Percentiles rank a stretch among this genome's conserved stretches.
Conservation (phyloP, 345 rosid genomes). For the Citrus hindsii region DNA sequence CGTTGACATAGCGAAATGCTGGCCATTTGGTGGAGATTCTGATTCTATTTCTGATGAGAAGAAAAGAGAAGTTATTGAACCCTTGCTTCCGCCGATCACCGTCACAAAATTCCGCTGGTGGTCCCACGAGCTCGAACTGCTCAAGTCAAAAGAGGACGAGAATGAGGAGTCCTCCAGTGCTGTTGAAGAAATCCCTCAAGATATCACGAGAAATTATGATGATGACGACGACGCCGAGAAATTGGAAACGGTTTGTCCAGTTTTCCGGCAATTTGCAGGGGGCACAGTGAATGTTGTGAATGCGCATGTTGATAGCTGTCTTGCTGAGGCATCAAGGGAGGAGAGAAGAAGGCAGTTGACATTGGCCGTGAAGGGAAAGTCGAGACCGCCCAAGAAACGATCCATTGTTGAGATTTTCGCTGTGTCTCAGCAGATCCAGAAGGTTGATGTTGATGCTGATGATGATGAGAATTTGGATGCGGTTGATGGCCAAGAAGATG, state of each 20-base stretch:
- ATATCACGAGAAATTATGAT: neutral
- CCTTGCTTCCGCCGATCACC: conserved; percentile 51
- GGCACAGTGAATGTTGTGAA: conserved; percentile 21
- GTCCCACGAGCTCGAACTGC: conserved; percentile 52
- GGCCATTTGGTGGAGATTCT: conserved; percentile 46
- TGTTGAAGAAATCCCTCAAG: conserved; percentile 11
- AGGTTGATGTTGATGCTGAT: conserved; percentile 7
- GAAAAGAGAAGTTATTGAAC: conserved; percentile 20
- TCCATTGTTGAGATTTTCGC: conserved; percentile 53
- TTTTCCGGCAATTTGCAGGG: conserved; percentile 20
- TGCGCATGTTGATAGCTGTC: conserved; percentile 23
- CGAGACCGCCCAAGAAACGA: conserved; percentile 45
- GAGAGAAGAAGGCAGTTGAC: conserved; percentile 21
- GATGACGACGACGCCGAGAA: neutral
- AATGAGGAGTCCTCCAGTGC: neutral
- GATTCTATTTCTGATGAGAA: neutral
- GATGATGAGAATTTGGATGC: neutral
- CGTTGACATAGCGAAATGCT: conserved; percentile 49
- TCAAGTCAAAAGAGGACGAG: conserved; percentile 10
- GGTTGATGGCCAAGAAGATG: neutral
- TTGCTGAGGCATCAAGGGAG: conserved; percentile 21
- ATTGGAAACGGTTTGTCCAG: conserved; percentile 20
- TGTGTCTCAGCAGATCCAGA: conserved; percentile 38
- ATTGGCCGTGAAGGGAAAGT: conserved; percentile 26
- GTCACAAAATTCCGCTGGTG: conserved; percentile 69